Conservation (phyloP, 805 yeast genomes). For the Kodamaea sagamina region DNA sequence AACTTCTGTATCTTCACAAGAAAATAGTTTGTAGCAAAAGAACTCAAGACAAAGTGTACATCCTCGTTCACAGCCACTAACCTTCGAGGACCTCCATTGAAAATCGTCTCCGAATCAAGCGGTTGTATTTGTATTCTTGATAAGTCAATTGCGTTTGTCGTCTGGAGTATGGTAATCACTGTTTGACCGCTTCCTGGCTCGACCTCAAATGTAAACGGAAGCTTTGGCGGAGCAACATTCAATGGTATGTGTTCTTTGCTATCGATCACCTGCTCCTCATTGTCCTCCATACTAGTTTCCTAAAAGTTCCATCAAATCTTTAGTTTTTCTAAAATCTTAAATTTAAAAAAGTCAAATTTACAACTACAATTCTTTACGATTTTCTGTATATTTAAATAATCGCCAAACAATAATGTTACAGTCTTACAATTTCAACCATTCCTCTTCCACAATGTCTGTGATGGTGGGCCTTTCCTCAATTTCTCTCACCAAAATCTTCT, state of each 20-base stretch:
- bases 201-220: constrained; percentile 23
- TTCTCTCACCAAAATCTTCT: constrained; percentile 66
- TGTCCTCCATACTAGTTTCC: neutral
- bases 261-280: neutral
- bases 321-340: too few species aligned
- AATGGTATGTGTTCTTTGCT: neutral
- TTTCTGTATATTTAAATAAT: neutral
- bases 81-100: constrained; percentile 3
- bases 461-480: constrained; percentile 70
- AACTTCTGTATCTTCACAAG: constrained; percentile 18
- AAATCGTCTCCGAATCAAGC: neutral
- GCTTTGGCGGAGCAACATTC: constrained; percentile 9
- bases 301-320: too few species aligned
- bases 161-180: constrained; percentile 18
- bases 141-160: constrained; percentile 10
- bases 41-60: constrained; percentile 11
- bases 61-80: constrained; percentile 9
- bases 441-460: constrained; percentile 64
- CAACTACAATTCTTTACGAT: too few species aligned
- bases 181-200: constrained; percentile 13
- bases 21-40: constrained; percentile 15
- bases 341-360: too few species aligned
- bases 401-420: neutral
- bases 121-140: constrained; percentile 4
- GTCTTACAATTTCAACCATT: constrained; percentile 51